These are phyloP conservation scores for Lactifluus volemus DNA, from an alignment of 768 basidiomycete genomes.

Conservation along the genomic window DNA sequence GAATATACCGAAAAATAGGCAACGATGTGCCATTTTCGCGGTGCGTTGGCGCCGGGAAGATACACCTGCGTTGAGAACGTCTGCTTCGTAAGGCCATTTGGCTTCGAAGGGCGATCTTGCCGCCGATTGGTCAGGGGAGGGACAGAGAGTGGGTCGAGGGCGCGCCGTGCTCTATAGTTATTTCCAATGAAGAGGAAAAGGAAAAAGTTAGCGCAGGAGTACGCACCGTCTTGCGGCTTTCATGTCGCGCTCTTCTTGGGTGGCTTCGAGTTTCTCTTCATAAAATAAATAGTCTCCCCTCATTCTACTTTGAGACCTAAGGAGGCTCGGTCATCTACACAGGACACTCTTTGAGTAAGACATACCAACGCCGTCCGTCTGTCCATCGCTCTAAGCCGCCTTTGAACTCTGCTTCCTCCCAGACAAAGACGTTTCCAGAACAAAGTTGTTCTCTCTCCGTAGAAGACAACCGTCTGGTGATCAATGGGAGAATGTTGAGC, in stretches of 20 bases:
- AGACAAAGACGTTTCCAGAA: conserved; percentile 76
- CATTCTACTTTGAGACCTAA: conserved; percentile 81
- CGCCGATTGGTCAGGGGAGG: conserved; percentile 55
- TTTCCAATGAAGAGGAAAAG: background rate
- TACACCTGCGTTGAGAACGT: conserved; percentile 74
- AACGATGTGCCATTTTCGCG: conserved; percentile 76
- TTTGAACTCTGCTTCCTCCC: conserved; percentile 76
- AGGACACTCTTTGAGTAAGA: background rate
- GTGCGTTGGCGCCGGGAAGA: conserved; percentile 46
- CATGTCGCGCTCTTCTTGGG: conserved; percentile 68
- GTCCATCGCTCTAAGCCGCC: conserved; percentile 63
- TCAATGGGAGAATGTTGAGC: conserved; percentile 57
- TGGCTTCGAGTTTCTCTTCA: conserved; percentile 75
- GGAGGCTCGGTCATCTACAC: background rate
- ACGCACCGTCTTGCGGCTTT: conserved; percentile 69
- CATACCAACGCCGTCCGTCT: conserved; percentile 69
- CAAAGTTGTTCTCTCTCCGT: conserved; percentile 59
- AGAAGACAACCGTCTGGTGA: conserved; percentile 59
- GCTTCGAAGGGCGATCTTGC: conserved; percentile 71
- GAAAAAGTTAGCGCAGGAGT: background rate
- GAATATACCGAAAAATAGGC: conserved; percentile 67
- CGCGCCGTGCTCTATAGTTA: conserved; percentile 41
- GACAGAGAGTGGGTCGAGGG: conserved; percentile 50
- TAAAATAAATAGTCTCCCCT: conserved; percentile 76
- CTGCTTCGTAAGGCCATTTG: conserved; percentile 78